These are phyloP conservation scores for Ogataea parapolymorpha DNA, from an alignment of 805 yeast genomes.

Conservation along the genomic window DNA sequence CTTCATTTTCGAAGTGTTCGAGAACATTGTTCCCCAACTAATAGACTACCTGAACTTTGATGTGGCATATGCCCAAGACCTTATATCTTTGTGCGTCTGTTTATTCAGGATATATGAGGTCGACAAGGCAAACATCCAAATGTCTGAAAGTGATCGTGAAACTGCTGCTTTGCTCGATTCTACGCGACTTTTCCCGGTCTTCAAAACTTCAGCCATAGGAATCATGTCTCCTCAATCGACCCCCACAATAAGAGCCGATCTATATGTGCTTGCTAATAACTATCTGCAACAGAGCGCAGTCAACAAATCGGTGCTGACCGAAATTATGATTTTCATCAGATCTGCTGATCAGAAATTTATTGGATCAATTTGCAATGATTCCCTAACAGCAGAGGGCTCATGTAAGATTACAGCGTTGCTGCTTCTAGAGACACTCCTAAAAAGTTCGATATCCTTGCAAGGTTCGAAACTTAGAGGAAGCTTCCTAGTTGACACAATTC, in stretches of 20 bases:
- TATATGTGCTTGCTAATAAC: slow-evolving; percentile 70
- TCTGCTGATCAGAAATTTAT: slow-evolving; percentile 59
- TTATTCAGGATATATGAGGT: slow-evolving; percentile 61
- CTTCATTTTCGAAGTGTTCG: slow-evolving; percentile 75
- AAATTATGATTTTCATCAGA: slow-evolving; percentile 51
- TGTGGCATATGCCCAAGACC: slow-evolving; percentile 64
- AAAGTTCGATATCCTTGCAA: slow-evolving; percentile 46
- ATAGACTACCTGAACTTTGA: slow-evolving; percentile 70
- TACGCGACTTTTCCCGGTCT: slow-evolving; percentile 60
- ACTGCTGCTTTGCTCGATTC: slow-evolving; percentile 38
- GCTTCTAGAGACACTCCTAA: slow-evolving; percentile 52
- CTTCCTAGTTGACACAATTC: slow-evolving; percentile 57
- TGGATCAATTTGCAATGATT: slow-evolving; percentile 69
- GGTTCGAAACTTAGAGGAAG: slow-evolving; percentile 50
- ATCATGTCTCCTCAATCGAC: slow-evolving; percentile 68
- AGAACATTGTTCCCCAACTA: slow-evolving; percentile 69
- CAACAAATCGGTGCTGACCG: slow-evolving; percentile 41
- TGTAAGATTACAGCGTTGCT: slow-evolving; percentile 72
- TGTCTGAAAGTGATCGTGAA: slow-evolving; percentile 31
- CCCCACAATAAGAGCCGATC: slow-evolving; percentile 66
- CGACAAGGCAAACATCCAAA: slow-evolving; percentile 28
- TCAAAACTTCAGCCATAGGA: slow-evolving; percentile 72
- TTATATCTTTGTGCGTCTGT: slow-evolving; percentile 72
- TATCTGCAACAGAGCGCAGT: slow-evolving; percentile 52
- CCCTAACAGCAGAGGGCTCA: slow-evolving; percentile 73